A percentile compares a stretch with the other conserved stretches of the same genome.
Conservation (phyloP, 352 stramenopile species). For the Phytophthora fragariaefolia region DNA sequence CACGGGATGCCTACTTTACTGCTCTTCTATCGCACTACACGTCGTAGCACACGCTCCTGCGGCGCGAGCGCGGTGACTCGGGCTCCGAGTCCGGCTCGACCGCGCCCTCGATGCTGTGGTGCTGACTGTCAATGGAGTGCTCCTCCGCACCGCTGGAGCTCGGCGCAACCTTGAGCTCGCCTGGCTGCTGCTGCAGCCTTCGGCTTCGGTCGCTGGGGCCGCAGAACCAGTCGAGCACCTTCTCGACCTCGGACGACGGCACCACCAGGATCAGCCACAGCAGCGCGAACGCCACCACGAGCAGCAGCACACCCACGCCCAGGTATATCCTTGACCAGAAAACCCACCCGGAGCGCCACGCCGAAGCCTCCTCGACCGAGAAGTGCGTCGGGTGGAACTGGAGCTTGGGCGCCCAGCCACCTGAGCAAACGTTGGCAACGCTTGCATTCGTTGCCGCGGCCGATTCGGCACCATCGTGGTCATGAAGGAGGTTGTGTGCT, state of each 20-base stretch:
- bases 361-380: constrained; percentile 22
- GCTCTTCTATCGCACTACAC: constrained; percentile 33
- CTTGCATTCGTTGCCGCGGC: background rate
- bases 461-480: too few relatives aligned
- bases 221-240: constrained; percentile 30
- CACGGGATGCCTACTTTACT: too few relatives aligned
- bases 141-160: background rate
- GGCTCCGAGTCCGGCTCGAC: constrained; percentile 29
- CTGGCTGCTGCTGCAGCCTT: constrained; percentile 11
- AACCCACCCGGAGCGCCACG: constrained; percentile 31
- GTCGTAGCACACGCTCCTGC: constrained; percentile 46
- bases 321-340: constrained; percentile 53
- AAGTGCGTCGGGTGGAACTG: constrained; percentile 45
- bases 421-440: constrained; percentile 26
- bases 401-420: constrained; percentile 47
- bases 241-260: constrained; percentile 34
- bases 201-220: constrained; percentile 19
- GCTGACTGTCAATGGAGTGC: too few relatives aligned
- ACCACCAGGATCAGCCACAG: constrained; percentile 46
- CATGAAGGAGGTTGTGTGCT: constrained; percentile 45
- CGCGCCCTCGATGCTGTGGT: background rate
- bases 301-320: constrained; percentile 40
- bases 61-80: constrained; percentile 16
- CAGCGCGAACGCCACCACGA: constrained; percentile 38
- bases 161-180: background rate